Base-by-base conservation (phyloP, 164 flowering plant species). In the Vitis labrusca region DNA sequence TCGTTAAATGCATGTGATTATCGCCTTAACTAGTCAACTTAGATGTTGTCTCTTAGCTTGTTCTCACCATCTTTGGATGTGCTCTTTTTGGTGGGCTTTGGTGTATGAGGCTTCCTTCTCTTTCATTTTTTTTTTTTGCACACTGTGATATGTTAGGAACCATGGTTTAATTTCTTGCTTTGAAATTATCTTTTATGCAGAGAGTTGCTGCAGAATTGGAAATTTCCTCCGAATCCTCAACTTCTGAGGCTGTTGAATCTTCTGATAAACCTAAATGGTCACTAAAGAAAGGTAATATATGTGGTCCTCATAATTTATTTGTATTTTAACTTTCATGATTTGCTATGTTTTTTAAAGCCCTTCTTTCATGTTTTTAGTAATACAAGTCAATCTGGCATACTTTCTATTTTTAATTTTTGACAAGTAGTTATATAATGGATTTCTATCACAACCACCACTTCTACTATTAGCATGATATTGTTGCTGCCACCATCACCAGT, bases 221-320 rank as follows among this genome's bases (percentile, higher is more conserved):
- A 54, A 83, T 79, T 78, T 72, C 83, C 7, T 72, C 89, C 5
- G 81, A 79, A 68, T 68, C 95, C 37, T 85, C 74, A 27, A 77
- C 83, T 57, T 47, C 89, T 13, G 90, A 83, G 66, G 65, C 77
- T 73, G 77, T 11, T 68, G 90, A 82, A 16, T 53, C 86, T 47
- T 73, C 87, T 63, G 82, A 85, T 54, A 83, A 77, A 56, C 72
- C 87, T 17, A 79, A 82, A 47, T 74, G 69, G 50, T 84, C 84
- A 70, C 74, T 95, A 57, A 93, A 69, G 78, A 95, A 78, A 83
- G 99, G 99, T 90, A 79, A 71, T 37, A 50, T 50, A 27, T 29
- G 44, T 37, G 7, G 5, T 37, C 44, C 44, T 37, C 44, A 37
- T 3, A 37, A 37, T 37, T 23, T 52, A 17, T 58, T 37, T 56